Evolutionary conservation across 1,139 yeast species (phyloP), one percentile per base, ranked within the genome.

Genomic region (Keqinozyma sinolaborantium): DNA sequence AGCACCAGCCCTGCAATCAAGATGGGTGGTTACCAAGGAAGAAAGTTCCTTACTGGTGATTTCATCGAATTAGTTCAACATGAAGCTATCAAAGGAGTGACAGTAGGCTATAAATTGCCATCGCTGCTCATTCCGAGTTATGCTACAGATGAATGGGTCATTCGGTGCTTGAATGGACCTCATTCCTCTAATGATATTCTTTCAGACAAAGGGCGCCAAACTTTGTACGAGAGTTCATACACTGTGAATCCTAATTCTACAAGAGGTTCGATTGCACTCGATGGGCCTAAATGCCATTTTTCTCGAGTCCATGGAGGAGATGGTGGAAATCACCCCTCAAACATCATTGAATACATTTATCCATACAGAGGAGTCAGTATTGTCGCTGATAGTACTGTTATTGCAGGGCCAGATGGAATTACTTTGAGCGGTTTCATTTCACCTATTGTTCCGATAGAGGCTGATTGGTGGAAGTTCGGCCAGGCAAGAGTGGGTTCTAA

Each of bases 391-490:
- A 16, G 11, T 13, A 33, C 36, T 3, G 36, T 33, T 10, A 33
- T 30, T 11, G 36, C 36, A 2, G 33, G 34, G 4, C 30, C 36
- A 3, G 64, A 58, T 40, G 64, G 64, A 19, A 60, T 54, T 13
- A 57, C 64, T 3, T 39, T 57, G 26, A 51, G 59, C 14, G 64
- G 64, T 4, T 58, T 58, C 33, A 41, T 51, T 2, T 55, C 60
- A 40, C 36, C 55, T 25, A 40, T 54, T 11, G 57, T 53, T 16
- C 60, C 62, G 2, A 38, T 38, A 14, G 45, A 45, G 29, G 48
- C 39, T 11, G 64, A 58, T 33, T 56, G 53, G 48, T 57, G 64
- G 61, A 58, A 56, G 32, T 45, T 53, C 35, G 64, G 63, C 4
- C 62, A 56, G 37, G 60, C 56, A 18, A 48, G 47, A 5, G 44